Percentiles rank a stretch among this genome's conserved stretches.
phyloP scores from a whole-genome alignment of 805 yeast species.

The Saturnispora gosingensis region DNA sequence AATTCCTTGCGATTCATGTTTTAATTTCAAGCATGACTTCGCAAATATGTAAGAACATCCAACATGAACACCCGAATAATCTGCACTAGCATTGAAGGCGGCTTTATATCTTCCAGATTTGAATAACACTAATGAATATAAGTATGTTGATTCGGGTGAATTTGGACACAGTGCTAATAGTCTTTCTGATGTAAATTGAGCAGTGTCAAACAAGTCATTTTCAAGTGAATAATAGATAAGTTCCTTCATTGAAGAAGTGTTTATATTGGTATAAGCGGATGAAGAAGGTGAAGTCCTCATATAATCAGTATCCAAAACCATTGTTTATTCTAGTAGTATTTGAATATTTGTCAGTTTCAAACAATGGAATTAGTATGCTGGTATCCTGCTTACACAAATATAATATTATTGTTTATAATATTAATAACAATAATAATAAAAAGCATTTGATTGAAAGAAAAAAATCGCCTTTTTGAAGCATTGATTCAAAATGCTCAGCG shows the following conservation, averaged over 20 bases:
- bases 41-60: constrained; percentile 77
- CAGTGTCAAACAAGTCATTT: constrained; percentile 58
- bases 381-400: background rate
- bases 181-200: constrained; percentile 82
- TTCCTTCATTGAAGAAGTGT: constrained; percentile 29
- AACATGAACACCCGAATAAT: constrained; percentile 38
- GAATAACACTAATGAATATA: constrained; percentile 59
- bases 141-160: constrained; percentile 52
- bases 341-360: background rate
- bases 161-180: constrained; percentile 48
- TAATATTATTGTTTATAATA: background rate
- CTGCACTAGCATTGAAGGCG: constrained; percentile 43
- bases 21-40: constrained; percentile 49
- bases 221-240: constrained; percentile 64
- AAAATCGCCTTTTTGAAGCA: background rate
- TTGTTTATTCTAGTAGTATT: background rate
- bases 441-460: background rate
- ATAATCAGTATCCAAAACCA: background rate
- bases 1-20: constrained; percentile 53
- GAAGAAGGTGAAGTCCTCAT: background rate
- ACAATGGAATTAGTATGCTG: background rate
- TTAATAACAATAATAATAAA: background rate
- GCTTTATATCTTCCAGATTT: constrained; percentile 52
- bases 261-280: background rate
- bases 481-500: background rate